Conservation (phyloP, 805 yeast species). For the Yamadazyma phyllophila region DNA sequence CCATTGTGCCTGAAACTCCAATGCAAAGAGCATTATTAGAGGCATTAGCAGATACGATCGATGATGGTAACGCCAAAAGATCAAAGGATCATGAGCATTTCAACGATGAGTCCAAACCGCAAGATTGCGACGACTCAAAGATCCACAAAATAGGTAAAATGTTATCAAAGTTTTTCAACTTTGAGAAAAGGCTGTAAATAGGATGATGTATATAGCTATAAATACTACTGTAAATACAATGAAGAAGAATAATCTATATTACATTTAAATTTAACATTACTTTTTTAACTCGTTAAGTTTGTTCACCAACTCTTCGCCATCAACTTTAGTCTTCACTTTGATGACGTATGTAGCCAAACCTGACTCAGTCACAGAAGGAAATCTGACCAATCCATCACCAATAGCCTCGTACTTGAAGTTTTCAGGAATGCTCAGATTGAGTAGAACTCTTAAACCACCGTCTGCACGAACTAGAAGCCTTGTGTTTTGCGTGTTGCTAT, state of each 20-base stretch:
- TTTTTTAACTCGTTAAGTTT: conserved; percentile 23
- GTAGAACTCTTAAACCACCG: conserved; percentile 75
- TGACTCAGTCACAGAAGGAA: conserved; percentile 59
- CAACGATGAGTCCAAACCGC: conserved; percentile 22
- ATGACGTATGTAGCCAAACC: conserved; percentile 65
- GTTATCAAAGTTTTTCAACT: conserved; percentile 56
- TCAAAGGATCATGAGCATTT: conserved; percentile 45
- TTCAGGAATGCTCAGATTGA: conserved; percentile 62
- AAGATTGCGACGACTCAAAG: conserved; percentile 41
- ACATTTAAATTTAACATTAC: conserved; percentile 5
- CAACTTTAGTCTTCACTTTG: conserved; percentile 73
- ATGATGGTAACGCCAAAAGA: conserved; percentile 77
- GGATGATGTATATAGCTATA: background rate
- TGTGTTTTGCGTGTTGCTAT: conserved; percentile 57
- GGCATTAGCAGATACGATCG: conserved; percentile 87
- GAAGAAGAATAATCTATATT: conserved; percentile 1
- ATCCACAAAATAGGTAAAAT: conserved; percentile 57
- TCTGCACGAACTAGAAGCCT: conserved; percentile 84
- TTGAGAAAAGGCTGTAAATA: conserved; percentile 23
- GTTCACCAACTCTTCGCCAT: conserved; percentile 53
- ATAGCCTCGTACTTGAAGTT: conserved; percentile 58
- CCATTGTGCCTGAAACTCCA: conserved; percentile 72
- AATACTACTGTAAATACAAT: background rate
- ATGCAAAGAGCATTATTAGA: conserved; percentile 88
- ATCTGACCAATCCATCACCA: conserved; percentile 64